Percentiles rank a stretch among this genome's conserved stretches.
These are phyloP conservation scores for Plasmodium berghei DNA, from an alignment of 169 alveolate genomes.

Conservation along the genomic window DNA sequence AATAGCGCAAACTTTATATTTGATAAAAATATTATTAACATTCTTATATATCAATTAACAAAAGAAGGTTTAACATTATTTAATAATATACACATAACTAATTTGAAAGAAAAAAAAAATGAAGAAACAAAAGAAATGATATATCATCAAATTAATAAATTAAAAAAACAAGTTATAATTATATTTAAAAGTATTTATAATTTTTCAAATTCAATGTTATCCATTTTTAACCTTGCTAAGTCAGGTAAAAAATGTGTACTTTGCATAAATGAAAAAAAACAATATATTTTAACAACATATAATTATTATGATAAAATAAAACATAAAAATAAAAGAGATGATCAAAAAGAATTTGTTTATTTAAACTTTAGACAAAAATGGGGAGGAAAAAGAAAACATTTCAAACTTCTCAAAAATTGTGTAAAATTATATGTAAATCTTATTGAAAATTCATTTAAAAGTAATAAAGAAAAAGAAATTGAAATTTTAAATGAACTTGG, in stretches of 20 bases:
- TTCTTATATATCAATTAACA: conserved; percentile 27
- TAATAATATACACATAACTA: conserved; percentile 3
- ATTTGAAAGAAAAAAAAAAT: conserved; percentile 10
- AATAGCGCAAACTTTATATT: not conserved
- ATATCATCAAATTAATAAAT: conserved; percentile 6
- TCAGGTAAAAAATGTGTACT: conserved; percentile 36
- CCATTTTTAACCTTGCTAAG: conserved; percentile 13
- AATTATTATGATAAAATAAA: conserved; percentile 45
- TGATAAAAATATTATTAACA: conserved; percentile 38
- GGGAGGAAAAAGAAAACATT: conserved; percentile 37
- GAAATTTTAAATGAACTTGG: conserved; percentile 12
- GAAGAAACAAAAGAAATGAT: not conserved
- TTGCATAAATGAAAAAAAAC: conserved; percentile 5
- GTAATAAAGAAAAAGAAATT: not conserved
- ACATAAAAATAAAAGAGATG: conserved; percentile 14
- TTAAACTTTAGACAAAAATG: conserved; percentile 11
- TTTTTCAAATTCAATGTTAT: conserved; percentile 23
- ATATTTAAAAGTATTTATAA: conserved; percentile 13
- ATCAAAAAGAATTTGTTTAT: not conserved
- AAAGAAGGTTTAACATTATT: conserved; percentile 20
- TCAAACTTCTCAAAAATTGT: conserved; percentile 21
- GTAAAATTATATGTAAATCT: conserved; percentile 16
- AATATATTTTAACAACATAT: conserved; percentile 19
- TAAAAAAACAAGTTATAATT: conserved; percentile 1
- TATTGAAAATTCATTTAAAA: not conserved